Evolutionary conservation across 2,329 filamentous ascomycete species (phyloP).

Genomic region (Colletotrichum abscissum): DNA sequence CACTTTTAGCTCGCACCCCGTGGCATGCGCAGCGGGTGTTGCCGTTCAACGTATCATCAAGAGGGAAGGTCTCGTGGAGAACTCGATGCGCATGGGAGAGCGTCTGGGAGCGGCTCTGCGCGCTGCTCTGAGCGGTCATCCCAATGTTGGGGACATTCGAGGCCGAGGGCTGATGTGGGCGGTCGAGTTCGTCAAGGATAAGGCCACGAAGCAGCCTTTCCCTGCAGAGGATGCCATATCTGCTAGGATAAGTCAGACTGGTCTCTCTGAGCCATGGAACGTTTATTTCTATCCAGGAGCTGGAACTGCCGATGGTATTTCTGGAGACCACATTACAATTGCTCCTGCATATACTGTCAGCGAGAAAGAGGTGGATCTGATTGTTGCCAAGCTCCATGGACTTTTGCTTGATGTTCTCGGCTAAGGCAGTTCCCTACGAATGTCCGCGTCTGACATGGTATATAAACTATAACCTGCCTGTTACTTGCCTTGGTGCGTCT

Average conservation of each 20-base stretch:
- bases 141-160: constrained; percentile 52
- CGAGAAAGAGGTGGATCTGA: neutral
- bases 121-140: constrained; percentile 42
- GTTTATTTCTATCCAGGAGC: constrained; percentile 60
- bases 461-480: neutral
- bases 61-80: constrained; percentile 50
- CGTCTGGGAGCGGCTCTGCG: constrained; percentile 38
- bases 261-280: neutral
- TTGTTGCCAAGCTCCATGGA: neutral
- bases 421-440: neutral
- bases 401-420: neutral
- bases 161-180: constrained; percentile 58
- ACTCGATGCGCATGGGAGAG: constrained; percentile 52
- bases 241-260: neutral
- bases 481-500: neutral
- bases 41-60: constrained; percentile 47
- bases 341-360: constrained; percentile 76
- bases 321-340: constrained; percentile 76
- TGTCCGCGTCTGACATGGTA: neutral
- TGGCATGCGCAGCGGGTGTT: constrained; percentile 40
- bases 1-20: constrained; percentile 40
- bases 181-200: constrained; percentile 56
- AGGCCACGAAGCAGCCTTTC: constrained; percentile 49
- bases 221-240: constrained; percentile 39
- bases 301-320: constrained; percentile 68